Conservation (phyloP, 1,284 basidiomycete genomes). For the Apiotrichum brassicae region DNA sequence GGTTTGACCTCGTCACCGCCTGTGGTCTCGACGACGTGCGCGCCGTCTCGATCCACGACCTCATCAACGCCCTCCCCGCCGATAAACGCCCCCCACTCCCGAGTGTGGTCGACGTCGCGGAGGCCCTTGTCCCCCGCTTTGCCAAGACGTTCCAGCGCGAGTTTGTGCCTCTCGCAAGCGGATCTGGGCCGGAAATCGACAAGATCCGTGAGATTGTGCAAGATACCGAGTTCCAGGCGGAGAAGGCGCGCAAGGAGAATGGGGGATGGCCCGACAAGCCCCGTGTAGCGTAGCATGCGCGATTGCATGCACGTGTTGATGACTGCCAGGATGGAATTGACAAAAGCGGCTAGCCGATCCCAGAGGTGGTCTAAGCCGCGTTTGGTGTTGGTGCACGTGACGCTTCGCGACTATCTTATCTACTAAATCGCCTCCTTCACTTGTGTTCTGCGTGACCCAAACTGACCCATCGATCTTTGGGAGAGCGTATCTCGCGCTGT, state of each 20-base stretch:
- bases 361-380: no score
- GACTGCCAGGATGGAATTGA: no score
- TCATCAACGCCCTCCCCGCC: constrained; percentile 13
- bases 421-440: no score
- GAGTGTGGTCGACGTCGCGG: constrained; percentile 24
- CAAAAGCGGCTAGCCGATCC: no score
- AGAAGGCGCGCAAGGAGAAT: constrained; percentile 14
- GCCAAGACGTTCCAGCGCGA: constrained; percentile 30
- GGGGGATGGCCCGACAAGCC: constrained; percentile 28
- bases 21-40: constrained; percentile 85
- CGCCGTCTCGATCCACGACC: constrained; percentile 51
- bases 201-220: constrained; percentile 25
- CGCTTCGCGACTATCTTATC: no score
- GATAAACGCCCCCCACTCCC: constrained; percentile 8
- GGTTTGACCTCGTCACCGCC: constrained; percentile 85
- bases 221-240: constrained; percentile 28
- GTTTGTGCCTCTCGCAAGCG: constrained; percentile 21
- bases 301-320: no score
- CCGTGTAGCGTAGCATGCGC: no score
- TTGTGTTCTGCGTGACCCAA: no score
- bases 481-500: no score
- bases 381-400: no score
- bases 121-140: constrained; percentile 36
- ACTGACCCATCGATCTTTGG: no score
- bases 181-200: constrained; percentile 18